Conservation (phyloP, 2,329 filamentous ascomycete species). For the Rhinocladiella mackenziei region DNA sequence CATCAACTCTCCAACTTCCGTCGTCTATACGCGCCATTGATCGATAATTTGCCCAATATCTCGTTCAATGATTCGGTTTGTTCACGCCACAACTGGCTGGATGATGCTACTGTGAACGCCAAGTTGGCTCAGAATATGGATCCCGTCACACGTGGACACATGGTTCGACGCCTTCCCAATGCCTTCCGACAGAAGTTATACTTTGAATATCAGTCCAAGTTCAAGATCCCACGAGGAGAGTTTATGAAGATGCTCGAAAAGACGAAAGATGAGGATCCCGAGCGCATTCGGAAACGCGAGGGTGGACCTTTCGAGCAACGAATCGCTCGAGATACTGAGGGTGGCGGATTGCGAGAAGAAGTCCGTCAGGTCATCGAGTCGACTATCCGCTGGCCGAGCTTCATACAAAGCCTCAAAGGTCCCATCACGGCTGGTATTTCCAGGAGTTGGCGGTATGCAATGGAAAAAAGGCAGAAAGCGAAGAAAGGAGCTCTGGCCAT, state of each 20-base stretch:
- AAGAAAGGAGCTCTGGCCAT: conserved; percentile 26
- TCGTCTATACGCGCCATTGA: conserved; percentile 80
- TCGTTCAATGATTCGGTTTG: conserved; percentile 65
- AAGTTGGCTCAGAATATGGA: conserved; percentile 86
- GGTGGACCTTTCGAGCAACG: conserved; percentile 82
- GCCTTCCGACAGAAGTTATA: conserved; percentile 86
- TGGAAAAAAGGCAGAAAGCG: conserved; percentile 65
- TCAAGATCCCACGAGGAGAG: conserved; percentile 74
- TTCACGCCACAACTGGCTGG: conserved; percentile 58
- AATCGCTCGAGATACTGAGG: conserved; percentile 66
- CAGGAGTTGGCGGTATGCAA: conserved; percentile 69
- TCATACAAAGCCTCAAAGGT: conserved; percentile 80
- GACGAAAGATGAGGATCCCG: conserved; percentile 62
- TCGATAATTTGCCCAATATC: conserved; percentile 86
- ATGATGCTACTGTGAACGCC: conserved; percentile 61
- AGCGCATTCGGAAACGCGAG: conserved; percentile 66
- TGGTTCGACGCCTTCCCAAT: conserved; percentile 86
- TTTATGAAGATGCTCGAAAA: conserved; percentile 81
- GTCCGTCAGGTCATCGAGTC: conserved; percentile 74
- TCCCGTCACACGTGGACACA: conserved; percentile 82
- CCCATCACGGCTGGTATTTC: conserved; percentile 70
- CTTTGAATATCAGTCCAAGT: conserved; percentile 90
- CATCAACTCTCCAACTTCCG: conserved; percentile 91
- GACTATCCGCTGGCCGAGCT: conserved; percentile 90
- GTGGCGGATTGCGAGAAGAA: conserved; percentile 61